Evolutionary conservation across 1,284 basidiomycete species (phyloP), one percentile per base, ranked within the genome.

Genomic region (Calocybe gambosa): DNA sequence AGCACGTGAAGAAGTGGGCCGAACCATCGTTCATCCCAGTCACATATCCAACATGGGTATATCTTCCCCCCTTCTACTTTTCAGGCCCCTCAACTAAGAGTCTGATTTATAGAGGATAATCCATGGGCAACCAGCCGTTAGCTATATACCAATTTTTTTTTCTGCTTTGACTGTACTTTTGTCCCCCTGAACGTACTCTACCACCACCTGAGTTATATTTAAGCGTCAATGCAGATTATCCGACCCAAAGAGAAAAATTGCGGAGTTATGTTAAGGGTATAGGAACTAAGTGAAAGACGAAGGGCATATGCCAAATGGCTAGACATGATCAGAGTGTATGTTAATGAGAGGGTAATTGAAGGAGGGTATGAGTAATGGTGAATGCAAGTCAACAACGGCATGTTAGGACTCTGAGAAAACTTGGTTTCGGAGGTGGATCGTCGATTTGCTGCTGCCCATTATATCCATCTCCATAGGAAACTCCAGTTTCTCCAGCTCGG

Each of bases 331-430:
- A 48, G 50, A 39, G 33, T 47, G 51, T 41, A 49, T 42, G 50
- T 50, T 44, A 54, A 45, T 44, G 42, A 52, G 50, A 50, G 40
- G 53, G 51, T 45, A 50, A 53, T 53, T 53, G 52, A 57, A 39
- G 52, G 46, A 53, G 50, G 28, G 47, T 51, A 58, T 38, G 40
- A 18, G 56, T 48, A 36, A 49, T 36, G 45, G 38, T 41, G 41
- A 52, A 52, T 47, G 47, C 39, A 43, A 54, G 77, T 59, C 78
- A 81, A 69, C 87, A 90, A 57, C 78, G 79, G 68, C 86, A 89
- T 46, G 85, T 88, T 53, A 89, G 63, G 54, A 89, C 77, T 64
- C 76, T 73, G 69, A 84, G 69, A 47, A 88, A 65, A 50, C 69
- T 68, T 49, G 72, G 70, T 66, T 80, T 79, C 41, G 74, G 77